Evolutionary conservation across 139 green algal species (phyloP).

Genomic region (Tetraselmis chui): DNA sequence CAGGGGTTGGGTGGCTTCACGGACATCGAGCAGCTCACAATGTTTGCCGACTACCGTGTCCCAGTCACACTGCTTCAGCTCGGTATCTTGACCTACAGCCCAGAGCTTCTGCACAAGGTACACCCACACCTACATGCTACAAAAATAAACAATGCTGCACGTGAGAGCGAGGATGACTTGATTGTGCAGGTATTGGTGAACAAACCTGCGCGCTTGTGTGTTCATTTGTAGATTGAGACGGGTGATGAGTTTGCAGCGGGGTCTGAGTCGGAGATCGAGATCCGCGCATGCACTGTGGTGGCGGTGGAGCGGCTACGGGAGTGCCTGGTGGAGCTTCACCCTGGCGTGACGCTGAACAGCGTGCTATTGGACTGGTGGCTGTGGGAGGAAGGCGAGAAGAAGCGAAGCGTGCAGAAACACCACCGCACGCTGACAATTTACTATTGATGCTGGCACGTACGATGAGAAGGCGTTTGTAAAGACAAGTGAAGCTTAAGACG

Average conservation of each 20-base stretch:
- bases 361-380: constrained; percentile 79
- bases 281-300: constrained; percentile 54
- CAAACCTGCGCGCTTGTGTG: too few species aligned
- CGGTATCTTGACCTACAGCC: constrained; percentile 53
- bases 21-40: constrained; percentile 81
- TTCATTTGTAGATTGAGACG: constrained; percentile 28
- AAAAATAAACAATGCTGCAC: background rate
- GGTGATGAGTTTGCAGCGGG: constrained; percentile 37
- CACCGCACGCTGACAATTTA: constrained; percentile 69
- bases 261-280: constrained; percentile 60
- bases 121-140: constrained; percentile 2
- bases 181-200: background rate
- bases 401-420: constrained; percentile 41
- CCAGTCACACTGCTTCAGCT: constrained; percentile 59
- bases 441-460: constrained; percentile 58
- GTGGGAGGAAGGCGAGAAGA: constrained; percentile 66
- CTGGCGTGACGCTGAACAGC: constrained; percentile 13
- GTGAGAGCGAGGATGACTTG: background rate
- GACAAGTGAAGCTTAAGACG: too few species aligned
- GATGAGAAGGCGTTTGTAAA: too few species aligned
- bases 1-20: constrained; percentile 59
- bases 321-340: constrained; percentile 11
- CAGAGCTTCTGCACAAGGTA: constrained; percentile 29
- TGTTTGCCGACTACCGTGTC: constrained; percentile 90
- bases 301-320: constrained; percentile 55